Conservation (phyloP, 2,329 filamentous ascomycete species). For the Paracoccidioides brasiliensis region DNA sequence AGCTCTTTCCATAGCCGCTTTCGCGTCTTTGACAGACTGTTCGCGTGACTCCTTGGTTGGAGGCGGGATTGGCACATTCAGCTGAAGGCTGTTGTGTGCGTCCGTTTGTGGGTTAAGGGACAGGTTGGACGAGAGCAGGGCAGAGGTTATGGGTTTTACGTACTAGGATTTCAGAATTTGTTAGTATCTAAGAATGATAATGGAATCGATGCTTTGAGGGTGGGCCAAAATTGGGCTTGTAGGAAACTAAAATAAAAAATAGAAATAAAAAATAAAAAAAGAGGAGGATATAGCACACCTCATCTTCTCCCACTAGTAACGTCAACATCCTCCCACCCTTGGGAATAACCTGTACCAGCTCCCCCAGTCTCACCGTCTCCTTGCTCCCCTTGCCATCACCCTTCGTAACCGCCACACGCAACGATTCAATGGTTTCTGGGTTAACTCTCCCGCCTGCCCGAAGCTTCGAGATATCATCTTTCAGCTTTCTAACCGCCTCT, state of each 20-base stretch:
- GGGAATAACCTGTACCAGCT: constrained; percentile 54
- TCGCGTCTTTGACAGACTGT: constrained; percentile 27
- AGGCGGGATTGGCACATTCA: constrained; percentile 35
- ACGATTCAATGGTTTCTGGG: constrained; percentile 45
- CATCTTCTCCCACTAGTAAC: constrained; percentile 51
- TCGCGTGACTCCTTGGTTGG: constrained; percentile 35
- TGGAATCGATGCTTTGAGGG: too few relatives aligned
- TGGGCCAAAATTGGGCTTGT: too few relatives aligned
- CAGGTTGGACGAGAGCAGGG: constrained; percentile 30
- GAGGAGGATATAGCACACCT: constrained; percentile 32
- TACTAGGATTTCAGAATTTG: constrained; percentile 19
- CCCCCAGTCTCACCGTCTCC: constrained; percentile 42
- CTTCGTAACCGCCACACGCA: constrained; percentile 47
- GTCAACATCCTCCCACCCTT: constrained; percentile 48
- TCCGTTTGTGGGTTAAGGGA: constrained; percentile 33
- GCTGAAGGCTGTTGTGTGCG: constrained; percentile 31
- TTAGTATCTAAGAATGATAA: background rate
- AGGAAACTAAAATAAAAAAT: background rate
- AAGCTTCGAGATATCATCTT: constrained; percentile 49
- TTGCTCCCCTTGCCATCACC: constrained; percentile 25
- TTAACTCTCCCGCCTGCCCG: constrained; percentile 51
- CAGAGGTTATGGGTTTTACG: constrained; percentile 32
- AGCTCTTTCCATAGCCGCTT: constrained; percentile 32
- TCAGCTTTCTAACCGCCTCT: constrained; percentile 42
- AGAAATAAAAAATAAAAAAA: background rate